Conservation (phyloP, 2,329 filamentous ascomycete species). For the Chalara sp. region DNA sequence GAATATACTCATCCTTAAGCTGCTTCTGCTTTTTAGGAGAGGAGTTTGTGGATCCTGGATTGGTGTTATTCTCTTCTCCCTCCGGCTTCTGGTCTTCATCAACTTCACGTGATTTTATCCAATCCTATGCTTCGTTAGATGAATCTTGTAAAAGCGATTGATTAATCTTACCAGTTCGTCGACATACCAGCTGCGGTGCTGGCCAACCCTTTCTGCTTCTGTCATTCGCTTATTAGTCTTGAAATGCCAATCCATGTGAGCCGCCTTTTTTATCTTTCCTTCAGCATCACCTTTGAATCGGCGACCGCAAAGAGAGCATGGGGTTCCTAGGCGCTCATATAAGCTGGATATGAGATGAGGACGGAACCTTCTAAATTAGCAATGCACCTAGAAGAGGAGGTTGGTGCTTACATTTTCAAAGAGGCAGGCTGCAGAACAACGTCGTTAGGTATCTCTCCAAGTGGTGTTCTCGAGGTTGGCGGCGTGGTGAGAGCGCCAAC, state of each 20-base stretch:
- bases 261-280: constrained; percentile 78
- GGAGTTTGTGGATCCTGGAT: constrained; percentile 32
- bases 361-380: constrained; percentile 48
- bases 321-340: constrained; percentile 76
- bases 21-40: constrained; percentile 30
- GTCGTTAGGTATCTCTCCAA: constrained; percentile 32
- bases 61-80: constrained; percentile 32
- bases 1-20: constrained; percentile 63
- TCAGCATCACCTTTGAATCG: constrained; percentile 73
- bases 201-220: constrained; percentile 77
- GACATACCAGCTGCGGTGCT: constrained; percentile 92
- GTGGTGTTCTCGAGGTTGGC: constrained; percentile 14
- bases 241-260: constrained; percentile 98
- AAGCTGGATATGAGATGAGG: constrained; percentile 67
- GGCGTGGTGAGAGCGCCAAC: constrained; percentile 28
- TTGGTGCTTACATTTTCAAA: constrained; percentile 60
- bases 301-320: constrained; percentile 86
- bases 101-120: constrained; percentile 78
- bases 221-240: constrained; percentile 82
- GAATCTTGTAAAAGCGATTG: not conserved
- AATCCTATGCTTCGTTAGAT: constrained; percentile 54
- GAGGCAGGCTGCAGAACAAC: constrained; percentile 59
- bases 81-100: constrained; percentile 55
- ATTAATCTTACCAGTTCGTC: constrained; percentile 64
- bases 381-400: not conserved